Conservation (phyloP, 1,139 yeast genomes). For the Candida dubliniensis region DNA sequence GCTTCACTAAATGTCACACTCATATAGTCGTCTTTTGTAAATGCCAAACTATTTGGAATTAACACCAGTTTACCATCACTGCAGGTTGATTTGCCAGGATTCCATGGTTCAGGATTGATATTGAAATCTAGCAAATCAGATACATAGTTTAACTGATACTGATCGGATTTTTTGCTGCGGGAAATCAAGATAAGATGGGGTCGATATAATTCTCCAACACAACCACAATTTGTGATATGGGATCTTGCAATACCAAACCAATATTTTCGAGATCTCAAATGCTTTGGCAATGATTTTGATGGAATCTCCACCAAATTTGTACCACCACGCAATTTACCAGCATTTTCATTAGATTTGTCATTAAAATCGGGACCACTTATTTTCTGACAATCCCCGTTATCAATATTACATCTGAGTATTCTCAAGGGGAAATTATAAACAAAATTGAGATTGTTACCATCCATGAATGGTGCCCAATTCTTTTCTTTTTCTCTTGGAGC, state of each 20-base stretch:
- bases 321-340: slow-evolving; percentile 21
- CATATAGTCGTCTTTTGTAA: slow-evolving; percentile 21
- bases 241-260: slow-evolving; percentile 43
- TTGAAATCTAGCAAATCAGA: slow-evolving; percentile 22
- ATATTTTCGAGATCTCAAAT: slow-evolving; percentile 20
- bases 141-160: slow-evolving; percentile 19
- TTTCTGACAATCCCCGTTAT: slow-evolving; percentile 17
- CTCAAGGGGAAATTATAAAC: slow-evolving; percentile 23
- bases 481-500: slow-evolving; percentile 25
- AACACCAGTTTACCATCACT: slow-evolving; percentile 22
- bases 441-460: slow-evolving; percentile 19
- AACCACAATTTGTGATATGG: slow-evolving; percentile 35
- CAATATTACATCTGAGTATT: slow-evolving; percentile 17
- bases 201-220: slow-evolving; percentile 26
- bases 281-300: slow-evolving; percentile 5
- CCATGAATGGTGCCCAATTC: slow-evolving; percentile 47
- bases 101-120: slow-evolving; percentile 21
- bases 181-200: slow-evolving; percentile 22
- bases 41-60: slow-evolving; percentile 23
- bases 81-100: slow-evolving; percentile 12
- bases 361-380: slow-evolving; percentile 18
- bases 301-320: slow-evolving; percentile 17
- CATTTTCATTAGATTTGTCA: slow-evolving; percentile 14
- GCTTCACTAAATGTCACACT: slow-evolving; percentile 23
- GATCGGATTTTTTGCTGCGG: slow-evolving; percentile 6